Evolutionary conservation across 2,329 filamentous ascomycete species (phyloP).

Genomic region (Talaromyces albobiverticillius): DNA sequence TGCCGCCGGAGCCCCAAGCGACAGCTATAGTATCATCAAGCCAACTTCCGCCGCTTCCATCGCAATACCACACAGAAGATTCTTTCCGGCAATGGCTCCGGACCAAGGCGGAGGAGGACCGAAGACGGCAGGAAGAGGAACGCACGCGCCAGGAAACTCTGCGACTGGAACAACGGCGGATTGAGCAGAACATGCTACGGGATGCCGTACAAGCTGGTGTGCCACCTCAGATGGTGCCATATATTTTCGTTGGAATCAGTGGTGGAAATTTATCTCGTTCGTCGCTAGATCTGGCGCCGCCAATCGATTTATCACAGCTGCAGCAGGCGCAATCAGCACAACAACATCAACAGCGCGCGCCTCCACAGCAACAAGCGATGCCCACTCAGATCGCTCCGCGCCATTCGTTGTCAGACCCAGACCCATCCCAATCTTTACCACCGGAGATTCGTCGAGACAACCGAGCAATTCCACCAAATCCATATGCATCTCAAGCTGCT

Average conservation of each 20-base stretch:
- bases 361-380: constrained; percentile 25
- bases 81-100: constrained; percentile 69
- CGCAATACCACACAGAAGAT: constrained; percentile 67
- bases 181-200: constrained; percentile 70
- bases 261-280: constrained; percentile 60
- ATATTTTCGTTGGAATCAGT: constrained; percentile 71
- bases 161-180: constrained; percentile 67
- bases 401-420: constrained; percentile 19
- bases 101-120: constrained; percentile 70
- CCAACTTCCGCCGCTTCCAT: constrained; percentile 61
- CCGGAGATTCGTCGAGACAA: constrained; percentile 26
- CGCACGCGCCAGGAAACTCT: constrained; percentile 61
- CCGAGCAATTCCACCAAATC: constrained; percentile 33
- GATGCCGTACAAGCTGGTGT: constrained; percentile 68
- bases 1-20: constrained; percentile 44
- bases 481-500: constrained; percentile 25
- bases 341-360: constrained; percentile 17
- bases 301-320: constrained; percentile 48
- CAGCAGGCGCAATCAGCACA: constrained; percentile 20
- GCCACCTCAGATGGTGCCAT: constrained; percentile 69
- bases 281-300: constrained; percentile 66
- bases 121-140: constrained; percentile 65
- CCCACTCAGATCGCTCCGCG: constrained; percentile 21
- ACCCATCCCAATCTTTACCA: constrained; percentile 15
- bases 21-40: constrained; percentile 41